Percentiles rank a stretch among this genome's conserved stretches.
phyloP scores from a whole-genome alignment of 495 filamentous ascomycete genomes.

The Elasticomyces elasticus region DNA sequence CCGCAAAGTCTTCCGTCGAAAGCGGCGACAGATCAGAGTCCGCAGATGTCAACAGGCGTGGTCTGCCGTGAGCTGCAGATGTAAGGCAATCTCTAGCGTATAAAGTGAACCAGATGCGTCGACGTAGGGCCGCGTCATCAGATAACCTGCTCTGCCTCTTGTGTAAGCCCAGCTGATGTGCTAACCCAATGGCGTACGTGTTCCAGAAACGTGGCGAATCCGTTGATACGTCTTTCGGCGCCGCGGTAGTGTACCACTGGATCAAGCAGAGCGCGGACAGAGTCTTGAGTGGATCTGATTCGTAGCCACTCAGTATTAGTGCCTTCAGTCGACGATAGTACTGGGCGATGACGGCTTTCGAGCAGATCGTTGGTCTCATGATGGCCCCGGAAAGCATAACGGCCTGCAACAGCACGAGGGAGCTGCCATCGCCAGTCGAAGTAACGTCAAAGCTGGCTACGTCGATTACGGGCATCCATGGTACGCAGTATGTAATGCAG shows the following conservation, averaged over 20 bases:
- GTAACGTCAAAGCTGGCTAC: neutral
- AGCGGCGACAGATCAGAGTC: neutral
- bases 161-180: neutral
- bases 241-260: neutral
- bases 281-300: neutral
- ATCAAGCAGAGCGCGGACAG: neutral
- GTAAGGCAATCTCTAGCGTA: neutral
- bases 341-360: neutral
- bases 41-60: neutral
- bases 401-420: neutral
- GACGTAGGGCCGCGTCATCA: neutral
- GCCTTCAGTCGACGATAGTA: neutral
- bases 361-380: neutral
- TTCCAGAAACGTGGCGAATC: constrained; percentile 1
- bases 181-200: constrained; percentile 1
- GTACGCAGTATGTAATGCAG: neutral
- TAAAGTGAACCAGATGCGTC: neutral
- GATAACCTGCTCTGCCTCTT: neutral
- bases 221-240: neutral
- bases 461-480: constrained; percentile 3
- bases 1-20: neutral
- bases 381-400: neutral
- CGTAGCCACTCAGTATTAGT: neutral
- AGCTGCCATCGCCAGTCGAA: neutral
- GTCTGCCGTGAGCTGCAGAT: neutral